Evolutionary conservation across 148 eudicot genomes (phyloP).

Genomic region (Vaccinium myrtillus): DNA sequence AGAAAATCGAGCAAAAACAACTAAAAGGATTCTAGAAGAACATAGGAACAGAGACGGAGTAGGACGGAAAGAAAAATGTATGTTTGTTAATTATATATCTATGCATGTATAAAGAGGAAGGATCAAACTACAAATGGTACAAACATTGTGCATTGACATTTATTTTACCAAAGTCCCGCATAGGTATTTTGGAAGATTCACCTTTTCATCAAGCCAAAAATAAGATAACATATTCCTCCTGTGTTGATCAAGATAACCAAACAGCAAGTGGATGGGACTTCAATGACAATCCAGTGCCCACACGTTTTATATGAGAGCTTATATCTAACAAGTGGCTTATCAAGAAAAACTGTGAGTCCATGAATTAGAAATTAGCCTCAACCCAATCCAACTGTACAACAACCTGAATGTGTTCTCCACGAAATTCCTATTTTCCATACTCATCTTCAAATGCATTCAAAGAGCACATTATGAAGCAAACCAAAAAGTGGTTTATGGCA

Average conservation of each 20-base stretch:
- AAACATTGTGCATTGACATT: not conserved
- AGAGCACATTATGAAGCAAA: not conserved
- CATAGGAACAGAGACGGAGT: not conserved
- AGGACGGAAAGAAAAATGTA: not conserved
- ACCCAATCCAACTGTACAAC: not conserved
- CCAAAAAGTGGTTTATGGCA: not conserved
- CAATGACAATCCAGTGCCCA: not conserved
- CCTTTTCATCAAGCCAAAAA: not conserved
- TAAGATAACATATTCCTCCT: not conserved
- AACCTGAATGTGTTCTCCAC: not conserved
- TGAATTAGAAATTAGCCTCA: not conserved
- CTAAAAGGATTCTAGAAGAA: not conserved
- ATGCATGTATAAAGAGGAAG: not conserved
- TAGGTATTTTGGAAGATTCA: not conserved
- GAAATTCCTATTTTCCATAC: not conserved
- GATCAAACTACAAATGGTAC: not conserved
- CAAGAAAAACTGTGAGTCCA: constrained; percentile 1
- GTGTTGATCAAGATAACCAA: not conserved
- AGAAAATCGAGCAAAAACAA: not conserved
- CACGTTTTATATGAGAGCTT: not conserved
- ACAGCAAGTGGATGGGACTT: not conserved
- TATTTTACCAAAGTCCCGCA: not conserved
- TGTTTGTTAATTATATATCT: not conserved
- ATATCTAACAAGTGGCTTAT: not conserved
- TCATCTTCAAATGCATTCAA: not conserved